Percentiles rank a stretch among this genome's conserved stretches.
Conservation (phyloP, 768 basidiomycete species). For the Porphyrellus cyaneotinctus region DNA sequence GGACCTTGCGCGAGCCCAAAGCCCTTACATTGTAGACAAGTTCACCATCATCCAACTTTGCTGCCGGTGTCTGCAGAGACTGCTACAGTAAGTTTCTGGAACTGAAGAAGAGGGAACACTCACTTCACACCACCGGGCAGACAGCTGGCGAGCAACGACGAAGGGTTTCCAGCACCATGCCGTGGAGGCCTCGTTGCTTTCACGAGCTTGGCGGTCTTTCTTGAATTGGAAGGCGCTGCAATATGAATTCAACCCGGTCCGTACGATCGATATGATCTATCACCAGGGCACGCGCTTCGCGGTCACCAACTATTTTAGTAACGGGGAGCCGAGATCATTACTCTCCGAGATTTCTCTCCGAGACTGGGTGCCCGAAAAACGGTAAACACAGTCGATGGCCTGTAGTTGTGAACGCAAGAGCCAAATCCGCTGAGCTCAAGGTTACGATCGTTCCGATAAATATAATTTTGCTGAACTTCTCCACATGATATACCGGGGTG, state of each 20-base stretch:
- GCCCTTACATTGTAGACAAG: constrained; percentile 3
- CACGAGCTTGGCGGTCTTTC: constrained; percentile 15
- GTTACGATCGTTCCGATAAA: background rate
- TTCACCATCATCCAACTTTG: constrained; percentile 7
- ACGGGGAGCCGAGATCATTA: background rate
- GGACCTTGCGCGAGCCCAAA: background rate
- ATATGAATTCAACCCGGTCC: constrained; percentile 2
- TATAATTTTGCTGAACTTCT: background rate
- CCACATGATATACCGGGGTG: background rate
- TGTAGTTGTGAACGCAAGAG: background rate
- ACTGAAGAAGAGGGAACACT: background rate
- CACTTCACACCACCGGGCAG: constrained; percentile 1
- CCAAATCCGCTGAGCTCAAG: background rate
- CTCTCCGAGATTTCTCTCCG: background rate
- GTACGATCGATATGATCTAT: constrained; percentile 21
- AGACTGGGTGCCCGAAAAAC: background rate
- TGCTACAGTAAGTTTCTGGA: background rate
- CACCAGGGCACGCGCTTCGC: constrained; percentile 1
- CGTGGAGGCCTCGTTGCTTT: constrained; percentile 21
- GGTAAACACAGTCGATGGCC: background rate
- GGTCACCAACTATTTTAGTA: constrained; percentile 4
- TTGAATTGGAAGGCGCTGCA: constrained; percentile 20
- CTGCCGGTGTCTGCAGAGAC: background rate
- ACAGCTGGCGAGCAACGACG: constrained; percentile 1
- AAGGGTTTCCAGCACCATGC: constrained; percentile 10